A percentile compares a stretch with the other conserved stretches of the same genome.
phyloP scores from a whole-genome alignment of 1,284 basidiomycete genomes.

The Fomitopsis pinicola region DNA sequence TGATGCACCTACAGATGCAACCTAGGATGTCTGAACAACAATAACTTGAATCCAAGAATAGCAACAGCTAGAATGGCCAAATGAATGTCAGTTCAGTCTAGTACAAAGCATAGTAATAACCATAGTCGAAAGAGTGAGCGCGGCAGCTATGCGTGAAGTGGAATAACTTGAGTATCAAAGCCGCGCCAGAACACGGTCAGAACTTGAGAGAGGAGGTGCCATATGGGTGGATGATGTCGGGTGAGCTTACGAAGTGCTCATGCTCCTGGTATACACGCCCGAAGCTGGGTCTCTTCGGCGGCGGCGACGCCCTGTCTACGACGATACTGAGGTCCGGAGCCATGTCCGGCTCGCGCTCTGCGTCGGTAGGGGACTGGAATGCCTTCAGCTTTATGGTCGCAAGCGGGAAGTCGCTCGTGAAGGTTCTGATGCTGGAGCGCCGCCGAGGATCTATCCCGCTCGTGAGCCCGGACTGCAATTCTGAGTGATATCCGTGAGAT shows the following conservation, averaged over 20 bases:
- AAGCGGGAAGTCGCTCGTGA: constrained; percentile 1
- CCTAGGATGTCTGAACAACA: too few relatives aligned
- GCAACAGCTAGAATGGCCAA: too few relatives aligned
- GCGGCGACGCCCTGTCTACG: background rate
- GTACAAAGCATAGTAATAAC: too few relatives aligned
- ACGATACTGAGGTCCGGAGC: background rate
- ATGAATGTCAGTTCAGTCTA: too few relatives aligned
- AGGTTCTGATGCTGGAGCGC: background rate
- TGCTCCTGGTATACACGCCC: background rate
- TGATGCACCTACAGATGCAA: too few relatives aligned
- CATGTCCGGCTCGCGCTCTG: background rate
- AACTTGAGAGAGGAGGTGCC: background rate
- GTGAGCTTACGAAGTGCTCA: background rate
- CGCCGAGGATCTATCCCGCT: background rate
- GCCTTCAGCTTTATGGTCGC: background rate
- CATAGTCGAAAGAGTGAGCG: background rate
- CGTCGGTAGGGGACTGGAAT: background rate
- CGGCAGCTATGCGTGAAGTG: background rate
- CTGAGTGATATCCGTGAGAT: background rate
- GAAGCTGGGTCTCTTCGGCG: background rate
- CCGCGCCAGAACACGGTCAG: background rate
- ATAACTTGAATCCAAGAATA: too few relatives aligned
- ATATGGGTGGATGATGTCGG: background rate
- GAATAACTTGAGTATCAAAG: background rate
- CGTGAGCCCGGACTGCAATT: background rate